These are phyloP conservation scores for Colletotrichum sp. DNA, from an alignment of 2,329 filamentous ascomycete species.

Conservation along the genomic window DNA sequence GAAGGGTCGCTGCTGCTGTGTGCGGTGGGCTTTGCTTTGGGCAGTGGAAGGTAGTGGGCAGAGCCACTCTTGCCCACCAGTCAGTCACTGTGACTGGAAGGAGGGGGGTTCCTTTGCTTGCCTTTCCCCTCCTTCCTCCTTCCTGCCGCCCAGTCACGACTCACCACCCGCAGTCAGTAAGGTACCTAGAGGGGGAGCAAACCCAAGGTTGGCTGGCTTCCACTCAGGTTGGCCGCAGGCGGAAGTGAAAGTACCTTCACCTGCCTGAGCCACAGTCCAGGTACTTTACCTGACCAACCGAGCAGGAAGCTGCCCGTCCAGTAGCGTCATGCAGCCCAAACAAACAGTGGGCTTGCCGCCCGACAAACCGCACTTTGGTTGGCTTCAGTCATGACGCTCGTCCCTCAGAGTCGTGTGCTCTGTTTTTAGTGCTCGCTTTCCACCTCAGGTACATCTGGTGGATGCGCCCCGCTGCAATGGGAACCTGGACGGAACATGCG, in stretches of 20 bases:
- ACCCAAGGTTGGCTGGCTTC: background rate
- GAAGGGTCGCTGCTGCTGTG: constrained; percentile 15
- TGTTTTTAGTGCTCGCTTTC: background rate
- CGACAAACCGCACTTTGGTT: background rate
- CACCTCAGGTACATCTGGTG: background rate
- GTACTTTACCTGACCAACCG: background rate
- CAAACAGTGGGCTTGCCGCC: constrained; percentile 1
- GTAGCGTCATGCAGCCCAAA: background rate
- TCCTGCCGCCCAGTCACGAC: background rate
- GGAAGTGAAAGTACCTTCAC: background rate
- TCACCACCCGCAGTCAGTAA: background rate
- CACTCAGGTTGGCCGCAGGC: background rate
- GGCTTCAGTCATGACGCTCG: background rate
- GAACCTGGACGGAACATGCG: background rate
- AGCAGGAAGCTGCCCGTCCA: background rate
- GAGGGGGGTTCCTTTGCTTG: background rate
- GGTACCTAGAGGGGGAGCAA: background rate
- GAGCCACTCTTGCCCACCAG: background rate
- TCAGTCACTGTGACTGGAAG: background rate
- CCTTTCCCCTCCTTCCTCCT: background rate
- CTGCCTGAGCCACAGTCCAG: background rate
- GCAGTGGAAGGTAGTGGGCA: background rate
- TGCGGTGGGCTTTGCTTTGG: background rate
- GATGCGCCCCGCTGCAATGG: background rate
- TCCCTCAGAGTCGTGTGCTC: background rate